Percentiles rank a stretch among this genome's conserved stretches.
These are phyloP conservation scores for Stenogyne calaminthoides DNA, from an alignment of 305 asterid species.

Conservation along the genomic window DNA sequence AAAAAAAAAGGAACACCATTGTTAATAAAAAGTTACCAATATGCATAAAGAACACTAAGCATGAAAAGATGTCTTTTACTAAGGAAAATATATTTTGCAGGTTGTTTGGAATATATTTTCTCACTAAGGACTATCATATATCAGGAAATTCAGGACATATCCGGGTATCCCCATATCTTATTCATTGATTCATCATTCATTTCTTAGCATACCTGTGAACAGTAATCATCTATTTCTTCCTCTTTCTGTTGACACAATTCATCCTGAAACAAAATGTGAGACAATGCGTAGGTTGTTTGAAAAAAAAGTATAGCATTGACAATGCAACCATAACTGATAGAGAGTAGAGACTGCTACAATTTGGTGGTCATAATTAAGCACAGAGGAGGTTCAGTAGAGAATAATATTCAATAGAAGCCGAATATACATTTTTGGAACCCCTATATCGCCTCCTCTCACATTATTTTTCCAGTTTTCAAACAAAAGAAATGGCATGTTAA, in stretches of 20 bases:
- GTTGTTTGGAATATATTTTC: slow-evolving; percentile 1
- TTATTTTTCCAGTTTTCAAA: slow-evolving; percentile 2
- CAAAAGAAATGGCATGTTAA: slow-evolving; percentile 1
- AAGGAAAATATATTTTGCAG: neutral
- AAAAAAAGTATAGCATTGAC: neutral
- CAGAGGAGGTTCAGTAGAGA: slow-evolving; percentile 1
- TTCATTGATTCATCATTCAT: neutral
- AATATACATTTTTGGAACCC: neutral
- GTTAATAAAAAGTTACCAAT: neutral
- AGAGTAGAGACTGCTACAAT: slow-evolving; percentile 2
- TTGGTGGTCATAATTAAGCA: too few relatives aligned
- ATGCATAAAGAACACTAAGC: neutral
- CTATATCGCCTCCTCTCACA: slow-evolving; percentile 13
- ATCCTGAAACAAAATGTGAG: slow-evolving; percentile 60
- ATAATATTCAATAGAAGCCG: neutral
- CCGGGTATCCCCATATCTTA: slow-evolving; percentile 5
- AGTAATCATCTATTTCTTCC: slow-evolving; percentile 97
- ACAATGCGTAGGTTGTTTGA: slow-evolving; percentile 5
- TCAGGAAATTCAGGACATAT: slow-evolving; percentile 14
- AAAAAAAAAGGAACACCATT: neutral
- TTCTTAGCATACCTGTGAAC: slow-evolving; percentile 76
- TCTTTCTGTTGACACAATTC: slow-evolving; percentile 91
- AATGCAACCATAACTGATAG: neutral
- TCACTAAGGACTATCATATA: slow-evolving; percentile 6
- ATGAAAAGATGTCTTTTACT: slow-evolving; percentile 3